phyloP scores from a whole-genome alignment of 352 stramenopile species.

The Phytophthora cajani region DNA sequence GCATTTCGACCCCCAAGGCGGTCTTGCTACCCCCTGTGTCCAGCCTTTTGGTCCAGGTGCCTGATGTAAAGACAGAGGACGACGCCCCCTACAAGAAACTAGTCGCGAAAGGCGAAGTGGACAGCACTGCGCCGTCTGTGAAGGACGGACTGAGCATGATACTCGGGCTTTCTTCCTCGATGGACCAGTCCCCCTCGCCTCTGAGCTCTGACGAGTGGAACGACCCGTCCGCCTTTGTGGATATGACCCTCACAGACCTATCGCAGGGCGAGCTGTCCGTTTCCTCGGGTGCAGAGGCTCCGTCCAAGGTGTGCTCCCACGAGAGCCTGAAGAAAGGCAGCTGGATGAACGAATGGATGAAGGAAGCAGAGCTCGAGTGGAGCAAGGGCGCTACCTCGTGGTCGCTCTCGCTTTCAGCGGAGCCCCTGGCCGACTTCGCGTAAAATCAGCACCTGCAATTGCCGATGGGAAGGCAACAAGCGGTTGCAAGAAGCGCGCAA shows the following conservation, averaged over 20 bases:
- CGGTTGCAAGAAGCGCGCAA: conserved; percentile 8
- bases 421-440: conserved; percentile 54
- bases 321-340: conserved; percentile 40
- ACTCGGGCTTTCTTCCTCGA: conserved; percentile 9
- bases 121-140: conserved; percentile 30
- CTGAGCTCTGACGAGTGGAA: conserved; percentile 75
- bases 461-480: not conserved
- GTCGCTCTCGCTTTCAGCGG: conserved; percentile 54
- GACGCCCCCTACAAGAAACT: not conserved
- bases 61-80: conserved; percentile 18
- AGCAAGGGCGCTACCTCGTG: conserved; percentile 63
- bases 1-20: not conserved
- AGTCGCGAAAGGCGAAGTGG: conserved; percentile 8
- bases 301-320: conserved; percentile 13
- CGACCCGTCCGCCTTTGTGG: conserved; percentile 50
- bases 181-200: conserved; percentile 47
- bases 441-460: conserved; percentile 8
- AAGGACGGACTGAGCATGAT: conserved; percentile 30
- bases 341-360: conserved; percentile 63
- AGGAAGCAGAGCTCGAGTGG: conserved; percentile 66
- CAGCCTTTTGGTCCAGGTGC: conserved; percentile 6
- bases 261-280: conserved; percentile 43
- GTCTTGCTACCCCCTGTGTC: conserved; percentile 21
- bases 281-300: conserved; percentile 17
- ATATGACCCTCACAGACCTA: conserved; percentile 54